Evolutionary conservation across 495 filamentous ascomycete species (phyloP).

Genomic region (Aspergillus steynii): DNA sequence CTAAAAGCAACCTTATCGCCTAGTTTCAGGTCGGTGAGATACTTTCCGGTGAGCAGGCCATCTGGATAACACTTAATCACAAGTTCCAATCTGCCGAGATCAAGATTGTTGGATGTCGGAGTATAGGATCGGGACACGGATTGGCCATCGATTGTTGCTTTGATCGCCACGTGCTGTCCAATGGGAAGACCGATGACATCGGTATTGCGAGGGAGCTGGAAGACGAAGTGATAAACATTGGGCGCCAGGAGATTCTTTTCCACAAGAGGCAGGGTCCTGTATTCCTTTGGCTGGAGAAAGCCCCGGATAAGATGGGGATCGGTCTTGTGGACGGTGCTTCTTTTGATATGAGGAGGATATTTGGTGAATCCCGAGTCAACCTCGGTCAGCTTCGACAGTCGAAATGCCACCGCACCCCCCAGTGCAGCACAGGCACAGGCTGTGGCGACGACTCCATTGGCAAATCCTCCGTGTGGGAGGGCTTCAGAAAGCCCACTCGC

Average conservation of each 20-base stretch:
- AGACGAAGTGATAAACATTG: constrained; percentile 50
- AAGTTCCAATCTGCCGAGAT: constrained; percentile 46
- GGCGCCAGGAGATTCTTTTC: constrained; percentile 43
- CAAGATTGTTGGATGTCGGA: constrained; percentile 52
- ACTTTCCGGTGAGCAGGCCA: constrained; percentile 48
- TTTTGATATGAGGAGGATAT: constrained; percentile 42
- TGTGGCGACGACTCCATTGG: constrained; percentile 38
- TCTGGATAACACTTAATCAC: constrained; percentile 51
- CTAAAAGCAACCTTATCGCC: constrained; percentile 48
- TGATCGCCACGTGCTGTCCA: constrained; percentile 55
- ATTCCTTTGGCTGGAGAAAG: constrained; percentile 48
- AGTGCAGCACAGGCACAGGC: constrained; percentile 26
- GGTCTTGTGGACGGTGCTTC: constrained; percentile 23
- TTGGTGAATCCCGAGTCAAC: constrained; percentile 38
- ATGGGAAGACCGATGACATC: constrained; percentile 51
- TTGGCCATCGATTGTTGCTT: constrained; percentile 42
- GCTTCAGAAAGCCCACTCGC: constrained; percentile 17
- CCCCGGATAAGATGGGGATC: constrained; percentile 36
- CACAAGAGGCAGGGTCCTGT: constrained; percentile 44
- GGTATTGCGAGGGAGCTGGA: constrained; percentile 42
- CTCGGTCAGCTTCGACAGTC: constrained; percentile 28
- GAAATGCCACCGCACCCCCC: constrained; percentile 23
- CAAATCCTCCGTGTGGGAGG: constrained; percentile 28
- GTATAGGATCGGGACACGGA: constrained; percentile 50
- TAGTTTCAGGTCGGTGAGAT: constrained; percentile 43